Conservation (phyloP, 306 rosid species). For the Quercus bicolor region DNA sequence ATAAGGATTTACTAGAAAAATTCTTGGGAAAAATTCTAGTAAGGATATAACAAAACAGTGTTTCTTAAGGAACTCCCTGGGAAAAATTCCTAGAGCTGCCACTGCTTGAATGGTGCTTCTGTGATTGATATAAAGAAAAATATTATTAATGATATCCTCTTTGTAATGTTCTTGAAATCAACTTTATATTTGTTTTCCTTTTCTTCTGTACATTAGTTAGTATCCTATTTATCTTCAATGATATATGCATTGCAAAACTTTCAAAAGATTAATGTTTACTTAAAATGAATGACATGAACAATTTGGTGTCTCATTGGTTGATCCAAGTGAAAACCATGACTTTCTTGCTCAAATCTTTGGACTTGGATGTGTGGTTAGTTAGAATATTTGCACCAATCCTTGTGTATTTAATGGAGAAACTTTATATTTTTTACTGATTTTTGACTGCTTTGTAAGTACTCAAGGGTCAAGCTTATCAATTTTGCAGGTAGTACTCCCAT, state of each 20-base stretch:
- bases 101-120: conserved; percentile 27
- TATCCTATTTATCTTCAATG: neutral
- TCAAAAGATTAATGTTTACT: neutral
- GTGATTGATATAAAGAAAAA: conserved; percentile 34
- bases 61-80: too few relatives aligned
- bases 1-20: too few relatives aligned
- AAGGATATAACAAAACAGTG: too few relatives aligned
- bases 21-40: too few relatives aligned
- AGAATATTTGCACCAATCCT: neutral
- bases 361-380: neutral
- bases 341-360: neutral
- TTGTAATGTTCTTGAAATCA: conserved; percentile 37
- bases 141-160: conserved; percentile 24
- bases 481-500: conserved; percentile 53
- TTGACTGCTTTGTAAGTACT: conserved; percentile 2
- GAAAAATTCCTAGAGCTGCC: too few relatives aligned
- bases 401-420: neutral
- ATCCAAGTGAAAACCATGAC: neutral
- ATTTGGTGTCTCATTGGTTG: neutral
- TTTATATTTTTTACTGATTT: neutral
- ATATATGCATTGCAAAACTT: neutral
- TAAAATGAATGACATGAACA: neutral
- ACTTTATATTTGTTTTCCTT: neutral
- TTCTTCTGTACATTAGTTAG: neutral
- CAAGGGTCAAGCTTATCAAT: conserved; percentile 4